A percentile compares a stretch with the other conserved stretches of the same genome.
Conservation (phyloP, 306 rosid genomes). For the Pterocarpus santalinus region DNA sequence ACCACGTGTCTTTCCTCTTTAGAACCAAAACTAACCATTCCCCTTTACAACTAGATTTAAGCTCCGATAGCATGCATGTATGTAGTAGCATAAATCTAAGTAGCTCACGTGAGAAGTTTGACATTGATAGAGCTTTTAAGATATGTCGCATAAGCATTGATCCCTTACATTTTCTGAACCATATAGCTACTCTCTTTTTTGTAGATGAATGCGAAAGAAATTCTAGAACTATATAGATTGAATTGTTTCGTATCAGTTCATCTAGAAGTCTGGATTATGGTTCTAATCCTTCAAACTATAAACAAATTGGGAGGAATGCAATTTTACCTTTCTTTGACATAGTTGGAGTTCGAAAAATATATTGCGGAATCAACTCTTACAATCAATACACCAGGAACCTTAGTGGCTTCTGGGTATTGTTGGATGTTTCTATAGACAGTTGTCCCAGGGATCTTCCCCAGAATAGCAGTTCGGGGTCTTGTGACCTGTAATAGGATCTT, state of each 20-base stretch:
- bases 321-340: conserved; percentile 86
- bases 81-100: neutral
- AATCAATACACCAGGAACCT: conserved; percentile 79
- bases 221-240: neutral
- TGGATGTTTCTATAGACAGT: conserved; percentile 84
- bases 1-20: neutral
- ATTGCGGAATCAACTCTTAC: conserved; percentile 95
- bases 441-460: conserved; percentile 90
- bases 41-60: neutral
- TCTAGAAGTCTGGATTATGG: conserved; percentile 1
- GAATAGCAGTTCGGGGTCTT: conserved; percentile 87
- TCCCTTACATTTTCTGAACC: conserved; percentile 23
- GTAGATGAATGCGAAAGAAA: neutral
- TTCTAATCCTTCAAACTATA: neutral
- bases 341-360: conserved; percentile 94
- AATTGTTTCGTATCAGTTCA: conserved; percentile 17
- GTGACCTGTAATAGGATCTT: conserved; percentile 95
- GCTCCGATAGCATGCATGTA: neutral
- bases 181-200: neutral
- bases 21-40: neutral
- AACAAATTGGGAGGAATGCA: conserved; percentile 32
- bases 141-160: conserved; percentile 15
- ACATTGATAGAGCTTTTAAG: no score
- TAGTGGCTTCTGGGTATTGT: conserved; percentile 90
- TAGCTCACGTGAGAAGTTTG: no score